phyloP scores from a whole-genome alignment of 2,329 filamentous ascomycete genomes.

The Talaromyces sp. region DNA sequence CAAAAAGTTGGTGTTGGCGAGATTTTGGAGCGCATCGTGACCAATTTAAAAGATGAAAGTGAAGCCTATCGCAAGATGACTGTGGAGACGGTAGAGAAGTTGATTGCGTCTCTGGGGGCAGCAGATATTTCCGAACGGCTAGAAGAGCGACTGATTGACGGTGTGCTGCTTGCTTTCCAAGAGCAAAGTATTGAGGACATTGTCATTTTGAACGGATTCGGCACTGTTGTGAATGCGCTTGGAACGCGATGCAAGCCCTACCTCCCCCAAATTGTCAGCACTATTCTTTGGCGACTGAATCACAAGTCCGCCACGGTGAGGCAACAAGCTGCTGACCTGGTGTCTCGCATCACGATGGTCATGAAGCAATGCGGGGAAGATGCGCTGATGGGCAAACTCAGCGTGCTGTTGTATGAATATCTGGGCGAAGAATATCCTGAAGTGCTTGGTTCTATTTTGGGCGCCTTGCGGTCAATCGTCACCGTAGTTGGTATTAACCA shows the following conservation, averaged over 20 bases:
- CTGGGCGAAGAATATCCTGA: conserved; percentile 98
- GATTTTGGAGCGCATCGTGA: conserved; percentile 87
- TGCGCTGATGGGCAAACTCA: conserved; percentile 88
- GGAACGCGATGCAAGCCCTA: conserved; percentile 94
- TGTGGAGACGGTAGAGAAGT: conserved; percentile 94
- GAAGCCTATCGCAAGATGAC: conserved; percentile 99
- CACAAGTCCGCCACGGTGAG: conserved; percentile 96
- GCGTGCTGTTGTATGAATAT: conserved; percentile 93
- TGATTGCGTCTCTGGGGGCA: conserved; percentile 85
- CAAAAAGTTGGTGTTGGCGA: conserved; percentile 97
- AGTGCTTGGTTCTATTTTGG: conserved; percentile 91
- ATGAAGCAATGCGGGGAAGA: conserved; percentile 99
- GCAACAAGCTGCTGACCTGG: conserved; percentile 93
- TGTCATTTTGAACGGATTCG: conserved; percentile 94
- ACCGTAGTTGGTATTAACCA: conserved; percentile 96
- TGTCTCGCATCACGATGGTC: conserved; percentile 94
- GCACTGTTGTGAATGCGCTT: conserved; percentile 92
- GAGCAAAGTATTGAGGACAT: conserved; percentile 96
- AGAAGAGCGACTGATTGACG: conserved; percentile 90
- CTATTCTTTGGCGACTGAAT: conserved; percentile 92
- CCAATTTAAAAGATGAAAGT: conserved; percentile 95
- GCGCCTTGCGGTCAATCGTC: conserved; percentile 90
- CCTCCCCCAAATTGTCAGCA: conserved; percentile 92
- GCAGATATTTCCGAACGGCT: conserved; percentile 89
- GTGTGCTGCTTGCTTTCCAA: conserved; percentile 93